These are phyloP conservation scores for Yamadazyma diospyri DNA, from an alignment of 1,139 yeast genomes.

Conservation along the genomic window DNA sequence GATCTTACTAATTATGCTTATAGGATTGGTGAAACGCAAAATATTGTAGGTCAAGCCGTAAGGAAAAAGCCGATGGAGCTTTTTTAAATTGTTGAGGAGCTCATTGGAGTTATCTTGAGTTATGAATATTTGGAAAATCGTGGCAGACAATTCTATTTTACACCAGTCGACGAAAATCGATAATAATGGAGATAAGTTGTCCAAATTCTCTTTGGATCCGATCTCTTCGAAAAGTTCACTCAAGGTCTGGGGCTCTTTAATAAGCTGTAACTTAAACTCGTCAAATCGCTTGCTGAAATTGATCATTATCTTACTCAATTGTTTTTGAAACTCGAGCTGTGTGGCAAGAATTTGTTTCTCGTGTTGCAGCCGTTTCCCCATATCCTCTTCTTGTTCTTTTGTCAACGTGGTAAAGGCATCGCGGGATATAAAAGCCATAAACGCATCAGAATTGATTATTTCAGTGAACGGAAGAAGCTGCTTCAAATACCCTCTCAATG, in stretches of 20 bases:
- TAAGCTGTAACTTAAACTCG: slow-evolving; percentile 50
- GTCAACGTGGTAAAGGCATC: slow-evolving; percentile 26
- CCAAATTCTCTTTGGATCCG: slow-evolving; percentile 49
- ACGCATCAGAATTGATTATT: slow-evolving; percentile 48
- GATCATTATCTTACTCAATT: slow-evolving; percentile 45
- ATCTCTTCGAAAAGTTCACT: slow-evolving; percentile 60
- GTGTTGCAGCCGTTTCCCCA: slow-evolving; percentile 50
- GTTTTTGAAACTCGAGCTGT: slow-evolving; percentile 69
- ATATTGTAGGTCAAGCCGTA: slow-evolving; percentile 72
- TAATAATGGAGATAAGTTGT: slow-evolving; percentile 64
- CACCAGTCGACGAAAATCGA: slow-evolving; percentile 76
- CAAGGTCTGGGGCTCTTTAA: slow-evolving; percentile 47
- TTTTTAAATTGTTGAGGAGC: slow-evolving; percentile 61
- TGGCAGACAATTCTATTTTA: slow-evolving; percentile 77
- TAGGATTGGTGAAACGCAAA: slow-evolving; percentile 78
- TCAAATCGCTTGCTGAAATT: slow-evolving; percentile 51
- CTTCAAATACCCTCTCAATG: slow-evolving; percentile 69
- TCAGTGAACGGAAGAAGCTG: slow-evolving; percentile 52
- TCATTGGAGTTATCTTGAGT: slow-evolving; percentile 81
- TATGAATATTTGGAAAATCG: slow-evolving; percentile 72
- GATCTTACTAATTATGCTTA: slow-evolving; percentile 72
- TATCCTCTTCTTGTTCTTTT: slow-evolving; percentile 50
- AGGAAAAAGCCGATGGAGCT: slow-evolving; percentile 74
- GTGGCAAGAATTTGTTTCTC: slow-evolving; percentile 62
- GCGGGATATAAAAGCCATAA: slow-evolving; percentile 50